Conservation (phyloP, 257 asterid genomes). For the Solanum tacnaense region DNA sequence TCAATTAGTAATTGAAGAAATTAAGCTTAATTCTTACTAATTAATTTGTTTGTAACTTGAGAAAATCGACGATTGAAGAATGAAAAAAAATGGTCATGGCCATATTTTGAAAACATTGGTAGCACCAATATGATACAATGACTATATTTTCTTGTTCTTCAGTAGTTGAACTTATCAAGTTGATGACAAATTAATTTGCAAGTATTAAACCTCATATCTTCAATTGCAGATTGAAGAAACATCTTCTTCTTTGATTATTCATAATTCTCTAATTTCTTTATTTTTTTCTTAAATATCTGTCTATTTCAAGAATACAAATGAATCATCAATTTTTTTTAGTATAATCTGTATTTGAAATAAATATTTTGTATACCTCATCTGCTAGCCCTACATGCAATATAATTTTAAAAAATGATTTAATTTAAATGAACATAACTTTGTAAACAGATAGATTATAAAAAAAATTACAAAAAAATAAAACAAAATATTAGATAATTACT, state of each 20-base stretch:
- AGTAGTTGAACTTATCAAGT: too few relatives aligned
- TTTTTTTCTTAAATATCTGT: neutral
- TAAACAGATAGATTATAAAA: neutral
- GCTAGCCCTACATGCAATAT: neutral
- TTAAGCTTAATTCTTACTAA: too few relatives aligned
- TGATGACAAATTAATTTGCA: neutral
- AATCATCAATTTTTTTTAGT: neutral
- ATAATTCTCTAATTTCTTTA: neutral
- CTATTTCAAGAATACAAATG: conserved; percentile 13
- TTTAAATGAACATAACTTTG: neutral
- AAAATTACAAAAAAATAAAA: neutral
- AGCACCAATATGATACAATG: neutral
- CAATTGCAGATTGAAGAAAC: neutral
- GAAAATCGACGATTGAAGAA: neutral
- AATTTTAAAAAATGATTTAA: neutral
- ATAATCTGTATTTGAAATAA: neutral
- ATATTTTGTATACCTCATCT: conserved; percentile 10
- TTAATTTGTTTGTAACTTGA: neutral
- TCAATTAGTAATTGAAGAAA: neutral
- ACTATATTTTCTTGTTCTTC: neutral
- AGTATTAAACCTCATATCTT: neutral
- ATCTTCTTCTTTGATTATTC: neutral
- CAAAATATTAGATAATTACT: neutral
- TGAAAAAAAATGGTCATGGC: neutral
- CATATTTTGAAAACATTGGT: neutral